A percentile compares a stretch with the other conserved stretches of the same genome.
Conservation (phyloP, 495 filamentous ascomycete species). For the Tuber aestivum region DNA sequence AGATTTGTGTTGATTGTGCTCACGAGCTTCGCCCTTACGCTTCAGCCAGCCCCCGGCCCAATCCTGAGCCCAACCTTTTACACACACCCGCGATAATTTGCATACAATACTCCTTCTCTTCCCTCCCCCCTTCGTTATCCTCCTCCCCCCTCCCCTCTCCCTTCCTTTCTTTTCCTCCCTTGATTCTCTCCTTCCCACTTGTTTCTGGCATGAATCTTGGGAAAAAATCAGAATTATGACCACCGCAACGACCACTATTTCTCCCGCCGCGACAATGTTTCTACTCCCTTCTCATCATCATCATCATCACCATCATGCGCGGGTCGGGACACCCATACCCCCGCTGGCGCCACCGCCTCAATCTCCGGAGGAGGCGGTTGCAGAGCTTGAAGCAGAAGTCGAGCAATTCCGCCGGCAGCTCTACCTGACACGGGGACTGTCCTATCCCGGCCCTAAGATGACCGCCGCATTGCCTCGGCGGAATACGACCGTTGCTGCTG, state of each 20-base stretch:
- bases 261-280: background rate
- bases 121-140: too few species aligned
- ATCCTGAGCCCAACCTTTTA: background rate
- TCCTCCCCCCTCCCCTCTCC: too few species aligned
- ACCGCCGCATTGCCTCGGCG: conserved; percentile 5
- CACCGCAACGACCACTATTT: conserved; percentile 1
- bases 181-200: background rate
- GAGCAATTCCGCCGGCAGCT: conserved; percentile 27
- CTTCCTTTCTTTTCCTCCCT: background rate
- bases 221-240: background rate
- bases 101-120: background rate
- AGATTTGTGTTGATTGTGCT: background rate
- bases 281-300: background rate
- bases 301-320: background rate
- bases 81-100: background rate
- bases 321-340: background rate
- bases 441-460: conserved; percentile 24
- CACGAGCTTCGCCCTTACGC: background rate
- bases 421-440: conserved; percentile 26
- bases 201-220: background rate
- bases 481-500: background rate
- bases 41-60: background rate
- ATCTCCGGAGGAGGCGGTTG: conserved; percentile 25
- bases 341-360: conserved; percentile 12
- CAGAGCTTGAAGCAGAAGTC: conserved; percentile 27